A percentile compares a stretch with the other conserved stretches of the same genome.
These are phyloP conservation scores for Ceriops zippeliana DNA, from an alignment of 345 rosid species.

Conservation along the genomic window DNA sequence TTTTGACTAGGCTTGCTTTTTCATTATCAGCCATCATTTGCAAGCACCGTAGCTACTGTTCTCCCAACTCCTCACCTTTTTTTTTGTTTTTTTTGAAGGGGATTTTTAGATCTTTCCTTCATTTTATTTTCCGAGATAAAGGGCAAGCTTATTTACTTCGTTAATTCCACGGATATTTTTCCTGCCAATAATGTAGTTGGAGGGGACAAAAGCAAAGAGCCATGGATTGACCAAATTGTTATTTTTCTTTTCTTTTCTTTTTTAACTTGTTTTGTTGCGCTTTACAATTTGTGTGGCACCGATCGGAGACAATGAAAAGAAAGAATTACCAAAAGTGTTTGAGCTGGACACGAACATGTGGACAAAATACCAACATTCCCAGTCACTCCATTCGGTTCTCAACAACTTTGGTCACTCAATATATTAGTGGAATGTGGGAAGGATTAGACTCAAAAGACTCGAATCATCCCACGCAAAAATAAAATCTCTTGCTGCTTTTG, in stretches of 20 bases:
- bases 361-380: constrained; percentile 40
- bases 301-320: constrained; percentile 30
- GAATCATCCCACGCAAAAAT: background rate
- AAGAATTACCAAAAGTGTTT: constrained; percentile 12
- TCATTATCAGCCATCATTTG: too few species aligned
- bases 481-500: too few species aligned
- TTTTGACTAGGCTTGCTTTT: too few species aligned
- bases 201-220: constrained; percentile 36
- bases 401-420: background rate
- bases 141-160: constrained; percentile 1
- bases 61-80: too few species aligned
- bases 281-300: constrained; percentile 6
- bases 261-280: constrained; percentile 30
- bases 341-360: constrained; percentile 40
- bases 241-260: constrained; percentile 7
- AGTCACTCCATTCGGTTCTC: constrained; percentile 10
- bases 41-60: too few species aligned
- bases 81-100: too few species aligned
- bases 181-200: constrained; percentile 12
- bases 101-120: too few species aligned
- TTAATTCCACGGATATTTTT: background rate
- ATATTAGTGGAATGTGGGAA: too few species aligned
- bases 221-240: constrained; percentile 26
- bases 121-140: background rate
- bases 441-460: constrained; percentile 20